Evolutionary conservation across 768 basidiomycete species (phyloP), one percentile per base, ranked within the genome.

Genomic region (Tulasnella sp.): DNA sequence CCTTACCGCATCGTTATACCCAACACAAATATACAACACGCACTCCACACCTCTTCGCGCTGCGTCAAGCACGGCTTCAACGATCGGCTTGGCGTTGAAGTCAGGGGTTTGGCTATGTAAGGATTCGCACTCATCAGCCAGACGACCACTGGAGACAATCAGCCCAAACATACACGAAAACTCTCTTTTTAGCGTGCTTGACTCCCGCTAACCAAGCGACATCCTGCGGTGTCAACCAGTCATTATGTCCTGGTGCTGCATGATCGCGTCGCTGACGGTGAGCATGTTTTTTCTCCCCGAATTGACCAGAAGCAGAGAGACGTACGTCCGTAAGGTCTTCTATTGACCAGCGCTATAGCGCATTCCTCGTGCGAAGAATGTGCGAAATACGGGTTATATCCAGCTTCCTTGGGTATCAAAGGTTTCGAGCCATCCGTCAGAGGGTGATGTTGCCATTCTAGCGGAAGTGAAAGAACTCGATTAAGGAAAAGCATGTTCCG

Each of bases 171-270:
- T 29, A 86, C 86, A 92, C 89, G 83, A 92, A 91, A n/a, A 91
- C 86, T 71, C 82, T 87, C 79, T 86, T 86, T 80, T 86, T 82
- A 9, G 91, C 90, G 76, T 88, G 87, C 74, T 86, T 83, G 79
- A 91, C 84, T 2, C 85, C 91, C 29, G 89, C 87, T 52, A 92
- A 85, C 90, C 90, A 91, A 6, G 90, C 90, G 9, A 86, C 86
- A 77, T 90, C 89, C 81, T 92, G 91, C 2, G 90, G 88, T 58
- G 84, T 85, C 22, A 58, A 25, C 42, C 37, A 52, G 54, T 74
- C 73, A 86, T 85, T 42, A 86, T 82, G 74, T 87, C 83, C 72
- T 81, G 81, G 25, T 84, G 82, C 73, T 82, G 80, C 58, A 12
- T 85, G 86, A n/a, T 85, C 86, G 14, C 71, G 82, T 84, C 84